Evolutionary conservation across 2,329 filamentous ascomycete species (phyloP).

Genomic region (Fusarium protoensiforme): DNA sequence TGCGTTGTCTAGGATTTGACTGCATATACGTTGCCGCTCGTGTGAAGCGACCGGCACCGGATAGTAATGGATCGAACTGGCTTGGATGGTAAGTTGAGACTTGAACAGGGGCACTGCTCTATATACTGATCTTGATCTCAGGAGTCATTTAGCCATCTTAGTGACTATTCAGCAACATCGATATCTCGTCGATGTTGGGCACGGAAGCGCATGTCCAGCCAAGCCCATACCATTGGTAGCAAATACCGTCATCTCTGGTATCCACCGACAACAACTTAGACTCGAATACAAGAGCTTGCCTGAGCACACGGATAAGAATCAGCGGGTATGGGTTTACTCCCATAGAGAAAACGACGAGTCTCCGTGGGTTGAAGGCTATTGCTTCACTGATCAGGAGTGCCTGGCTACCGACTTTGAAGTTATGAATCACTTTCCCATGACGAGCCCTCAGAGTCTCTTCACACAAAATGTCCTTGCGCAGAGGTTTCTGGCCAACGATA

Average conservation of each 20-base stretch:
- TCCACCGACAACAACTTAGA: slow-evolving; percentile 1
- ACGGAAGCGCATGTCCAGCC: slow-evolving; percentile 8
- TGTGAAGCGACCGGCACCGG: not conserved
- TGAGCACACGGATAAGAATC: not conserved
- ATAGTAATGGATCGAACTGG: not conserved
- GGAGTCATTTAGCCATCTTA: slow-evolving; percentile 4
- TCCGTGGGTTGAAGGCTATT: slow-evolving; percentile 7
- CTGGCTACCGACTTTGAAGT: slow-evolving; percentile 11
- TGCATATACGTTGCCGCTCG: slow-evolving; percentile 5
- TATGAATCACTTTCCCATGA: slow-evolving; percentile 15
- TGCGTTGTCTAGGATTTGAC: slow-evolving; percentile 3
- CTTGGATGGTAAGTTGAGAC: slow-evolving; percentile 4
- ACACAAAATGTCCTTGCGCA: slow-evolving; percentile 13
- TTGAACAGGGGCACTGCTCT: not conserved
- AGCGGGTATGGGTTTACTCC: slow-evolving; percentile 17
- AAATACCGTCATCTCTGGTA: not conserved
- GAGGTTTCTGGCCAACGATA: not conserved
- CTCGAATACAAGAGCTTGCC: slow-evolving; percentile 9
- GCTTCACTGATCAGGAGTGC: slow-evolving; percentile 13
- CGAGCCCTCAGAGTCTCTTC: slow-evolving; percentile 14
- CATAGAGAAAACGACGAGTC: not conserved
- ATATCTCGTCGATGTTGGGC: slow-evolving; percentile 15
- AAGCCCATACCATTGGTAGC: not conserved
- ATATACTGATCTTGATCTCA: not conserved
- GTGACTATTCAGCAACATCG: slow-evolving; percentile 1